Base-by-base conservation (phyloP, 345 rosid genomes). In the Heritiera fomes region DNA sequence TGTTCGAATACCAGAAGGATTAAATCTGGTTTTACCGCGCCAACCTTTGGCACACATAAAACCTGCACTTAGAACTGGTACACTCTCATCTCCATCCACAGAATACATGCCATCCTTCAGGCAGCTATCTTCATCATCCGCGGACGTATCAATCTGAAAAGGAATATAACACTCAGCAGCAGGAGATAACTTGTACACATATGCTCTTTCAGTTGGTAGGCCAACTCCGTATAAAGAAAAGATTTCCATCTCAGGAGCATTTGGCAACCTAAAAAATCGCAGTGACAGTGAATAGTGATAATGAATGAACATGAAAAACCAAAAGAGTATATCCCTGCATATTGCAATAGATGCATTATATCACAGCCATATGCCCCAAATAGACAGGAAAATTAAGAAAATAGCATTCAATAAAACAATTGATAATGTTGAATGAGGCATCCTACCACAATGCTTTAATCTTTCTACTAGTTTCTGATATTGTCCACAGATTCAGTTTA, bases 21-120 rank as follows among this genome's bases (percentile, higher is more conserved):
- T 96, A 73, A 91, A 96, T 85, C 92, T 86, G 61, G 98, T 94
- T 87, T 89, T 92, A 75, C 99, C 98, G 0, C 97, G 92, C 98
- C 99, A 96, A 5, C 87, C 99, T 88, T 90, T 96, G 30, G 98
- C 98, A 74, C 92, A 89, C 99, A 96, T 96, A 82, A 81, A 96
- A 60, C 98, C 98, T 8, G 98, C 82, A 82, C 99, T 96, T 79
- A 94, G 82, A 45, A 89, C 93, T 2, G 98, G 98, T 52, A 96
- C 99, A 3, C 98, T 94, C 82, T 90, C 98, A 78, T 96, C 99
- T 28, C 99, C 98, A 41, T 96, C 95, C 34, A 87, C 94, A 23
- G 88, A 82, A 85, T 90, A 92, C 62, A 96, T 97, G 43, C 99
- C 99, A 49, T 88, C 97, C 70, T 90, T 85, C 76, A 94, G 79